phyloP scores from a whole-genome alignment of 2,329 filamentous ascomycete genomes.

The Didymella arachidicola region DNA sequence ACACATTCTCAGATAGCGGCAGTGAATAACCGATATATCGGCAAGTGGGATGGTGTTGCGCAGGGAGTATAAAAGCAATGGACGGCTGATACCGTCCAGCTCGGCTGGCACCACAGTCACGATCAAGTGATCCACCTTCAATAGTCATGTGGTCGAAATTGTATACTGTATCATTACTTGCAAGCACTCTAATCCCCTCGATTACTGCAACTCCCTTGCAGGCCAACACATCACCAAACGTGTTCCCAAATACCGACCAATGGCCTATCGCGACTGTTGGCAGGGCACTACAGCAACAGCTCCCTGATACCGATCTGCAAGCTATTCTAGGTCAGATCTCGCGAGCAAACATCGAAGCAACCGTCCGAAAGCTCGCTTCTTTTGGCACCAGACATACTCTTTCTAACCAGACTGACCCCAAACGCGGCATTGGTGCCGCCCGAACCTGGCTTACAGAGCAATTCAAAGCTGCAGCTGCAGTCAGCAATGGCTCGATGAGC shows the following conservation, averaged over 20 bases:
- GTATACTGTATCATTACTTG: slow-evolving; percentile 15
- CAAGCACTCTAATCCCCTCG: slow-evolving; percentile 12
- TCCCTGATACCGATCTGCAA: slow-evolving; percentile 49
- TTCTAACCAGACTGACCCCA: slow-evolving; percentile 58
- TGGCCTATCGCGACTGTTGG: slow-evolving; percentile 51
- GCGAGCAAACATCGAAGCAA: slow-evolving; percentile 56
- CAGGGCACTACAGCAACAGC: slow-evolving; percentile 44
- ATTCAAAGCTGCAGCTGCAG: slow-evolving; percentile 55
- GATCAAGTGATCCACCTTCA: too few species aligned
- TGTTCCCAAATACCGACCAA: slow-evolving; percentile 27
- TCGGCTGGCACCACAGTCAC: background rate
- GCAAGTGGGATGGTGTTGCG: background rate
- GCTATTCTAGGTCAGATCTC: slow-evolving; percentile 49
- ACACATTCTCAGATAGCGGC: slow-evolving; percentile 22
- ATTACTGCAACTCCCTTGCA: slow-evolving; percentile 25
- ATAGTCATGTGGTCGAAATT: slow-evolving; percentile 23
- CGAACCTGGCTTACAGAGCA: slow-evolving; percentile 61
- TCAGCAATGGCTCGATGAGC: slow-evolving; percentile 56
- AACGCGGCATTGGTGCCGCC: slow-evolving; percentile 62
- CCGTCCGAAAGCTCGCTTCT: slow-evolving; percentile 59
- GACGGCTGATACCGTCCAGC: background rate
- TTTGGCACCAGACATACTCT: slow-evolving; percentile 65
- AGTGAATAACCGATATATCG: slow-evolving; percentile 1
- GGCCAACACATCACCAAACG: slow-evolving; percentile 22
- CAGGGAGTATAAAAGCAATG: slow-evolving; percentile 2